A percentile compares a stretch with the other conserved stretches of the same genome.
Evolutionary conservation across 768 basidiomycete species (phyloP).

Genomic region (Amanita rimosa): DNA sequence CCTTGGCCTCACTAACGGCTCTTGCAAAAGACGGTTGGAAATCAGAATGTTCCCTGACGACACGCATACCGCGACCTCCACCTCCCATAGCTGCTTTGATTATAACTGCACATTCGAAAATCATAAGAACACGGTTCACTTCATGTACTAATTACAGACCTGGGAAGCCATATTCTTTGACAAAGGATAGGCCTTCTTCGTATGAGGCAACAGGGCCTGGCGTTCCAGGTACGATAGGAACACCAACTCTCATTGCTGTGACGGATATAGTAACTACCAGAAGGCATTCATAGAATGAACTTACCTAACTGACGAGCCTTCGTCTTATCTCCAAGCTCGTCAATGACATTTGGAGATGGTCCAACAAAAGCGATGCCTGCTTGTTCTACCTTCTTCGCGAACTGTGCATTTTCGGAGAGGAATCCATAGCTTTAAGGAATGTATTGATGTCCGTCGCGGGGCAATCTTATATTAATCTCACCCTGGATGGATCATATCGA

Average conservation of each 20-base stretch:
- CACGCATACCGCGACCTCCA: conserved; percentile 98
- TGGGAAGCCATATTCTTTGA: conserved; percentile 94
- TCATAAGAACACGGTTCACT: background rate
- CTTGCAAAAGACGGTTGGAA: conserved; percentile 86
- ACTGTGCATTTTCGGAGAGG: conserved; percentile 92
- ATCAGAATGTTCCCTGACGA: conserved; percentile 87
- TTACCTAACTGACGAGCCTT: conserved; percentile 85
- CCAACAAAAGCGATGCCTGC: conserved; percentile 97
- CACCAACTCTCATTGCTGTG: conserved; percentile 77
- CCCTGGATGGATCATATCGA: conserved; percentile 99
- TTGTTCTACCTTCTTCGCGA: conserved; percentile 96
- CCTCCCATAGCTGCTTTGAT: conserved; percentile 99
- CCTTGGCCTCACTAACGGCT: conserved; percentile 90
- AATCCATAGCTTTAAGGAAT: conserved; percentile 74
- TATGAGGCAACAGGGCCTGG: conserved; percentile 84
- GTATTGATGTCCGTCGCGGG: background rate
- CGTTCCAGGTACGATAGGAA: conserved; percentile 96
- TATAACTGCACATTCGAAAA: conserved; percentile 49
- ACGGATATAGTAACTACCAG: conserved; percentile 6
- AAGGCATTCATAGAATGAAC: conserved; percentile 9
- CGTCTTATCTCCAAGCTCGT: conserved; percentile 97
- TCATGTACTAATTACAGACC: conserved; percentile 26
- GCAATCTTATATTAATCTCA: conserved; percentile 21
- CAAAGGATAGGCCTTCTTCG: conserved; percentile 76
- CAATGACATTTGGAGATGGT: conserved; percentile 91